Conservation (phyloP, 179 eudicot species). For the Heliamphora pulchella region DNA sequence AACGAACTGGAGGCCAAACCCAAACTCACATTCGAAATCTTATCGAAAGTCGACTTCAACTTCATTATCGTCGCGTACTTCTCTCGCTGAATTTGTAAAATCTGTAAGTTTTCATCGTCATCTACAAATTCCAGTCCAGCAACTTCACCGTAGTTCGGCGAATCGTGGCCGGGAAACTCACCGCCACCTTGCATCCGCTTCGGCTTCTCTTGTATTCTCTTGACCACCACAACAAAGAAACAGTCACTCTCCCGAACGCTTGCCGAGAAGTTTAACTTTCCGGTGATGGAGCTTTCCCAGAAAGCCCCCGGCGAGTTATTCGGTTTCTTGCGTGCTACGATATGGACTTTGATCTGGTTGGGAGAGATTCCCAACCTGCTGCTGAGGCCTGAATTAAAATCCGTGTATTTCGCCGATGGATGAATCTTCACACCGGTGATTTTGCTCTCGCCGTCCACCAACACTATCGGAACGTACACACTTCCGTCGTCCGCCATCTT, state of each 20-base stretch:
- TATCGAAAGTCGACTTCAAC: background rate
- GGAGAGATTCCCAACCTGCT: too few species aligned
- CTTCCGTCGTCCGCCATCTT: too few species aligned
- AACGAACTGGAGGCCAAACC: background rate
- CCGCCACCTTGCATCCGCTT: slow-evolving; percentile 1
- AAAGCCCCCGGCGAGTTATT: slow-evolving; percentile 2
- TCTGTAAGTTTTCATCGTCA: background rate
- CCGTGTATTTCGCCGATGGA: too few species aligned
- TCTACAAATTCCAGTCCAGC: background rate
- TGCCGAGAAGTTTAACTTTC: slow-evolving; percentile 28
- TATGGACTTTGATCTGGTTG: too few species aligned
- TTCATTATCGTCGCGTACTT: background rate
- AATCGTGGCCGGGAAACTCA: background rate
- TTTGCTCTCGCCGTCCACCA: too few species aligned
- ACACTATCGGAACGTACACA: too few species aligned
- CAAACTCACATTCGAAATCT: background rate
- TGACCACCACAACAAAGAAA: slow-evolving; percentile 31
- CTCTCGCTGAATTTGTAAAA: background rate
- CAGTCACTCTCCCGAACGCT: slow-evolving; percentile 9
- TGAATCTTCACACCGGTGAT: too few species aligned
- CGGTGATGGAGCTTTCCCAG: slow-evolving; percentile 25
- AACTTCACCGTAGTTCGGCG: background rate
- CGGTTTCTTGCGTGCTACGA: too few species aligned
- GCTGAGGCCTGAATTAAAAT: too few species aligned
- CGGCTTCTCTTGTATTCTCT: slow-evolving; percentile 25